These are phyloP conservation scores for Schrenkiella parvula DNA, from an alignment of 345 rosid genomes.

Conservation along the genomic window DNA sequence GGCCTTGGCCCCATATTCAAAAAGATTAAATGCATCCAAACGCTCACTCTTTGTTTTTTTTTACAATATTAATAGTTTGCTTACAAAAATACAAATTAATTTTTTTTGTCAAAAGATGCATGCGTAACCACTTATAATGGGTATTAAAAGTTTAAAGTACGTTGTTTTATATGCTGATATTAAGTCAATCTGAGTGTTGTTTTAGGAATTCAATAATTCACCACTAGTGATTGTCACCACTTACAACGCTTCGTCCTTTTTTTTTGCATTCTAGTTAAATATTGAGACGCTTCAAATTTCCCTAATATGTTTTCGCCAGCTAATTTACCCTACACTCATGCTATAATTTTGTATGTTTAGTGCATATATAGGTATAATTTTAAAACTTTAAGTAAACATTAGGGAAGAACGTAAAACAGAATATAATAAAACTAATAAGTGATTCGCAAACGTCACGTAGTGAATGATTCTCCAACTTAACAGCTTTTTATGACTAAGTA, in stretches of 20 bases:
- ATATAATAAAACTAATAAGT: neutral
- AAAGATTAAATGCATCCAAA: neutral
- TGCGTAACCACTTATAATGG: neutral
- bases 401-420: neutral
- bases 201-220: neutral
- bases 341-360: neutral
- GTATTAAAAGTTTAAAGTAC: neutral
- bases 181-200: neutral
- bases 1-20: neutral
- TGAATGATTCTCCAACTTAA: slow-evolving; percentile 18
- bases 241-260: neutral
- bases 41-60: neutral
- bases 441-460: slow-evolving; percentile 19
- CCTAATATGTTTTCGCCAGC: no score
- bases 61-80: neutral
- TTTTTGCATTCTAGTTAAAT: neutral
- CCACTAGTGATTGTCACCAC: slow-evolving; percentile 3
- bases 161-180: neutral
- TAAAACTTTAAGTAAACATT: neutral
- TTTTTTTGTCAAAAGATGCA: neutral
- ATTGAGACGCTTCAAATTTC: neutral
- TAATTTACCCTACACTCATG: neutral
- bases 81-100: neutral
- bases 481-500: slow-evolving; percentile 20
- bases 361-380: neutral